phyloP scores from a whole-genome alignment of 2,329 filamentous ascomycete genomes.

The Curvularia sp. region DNA sequence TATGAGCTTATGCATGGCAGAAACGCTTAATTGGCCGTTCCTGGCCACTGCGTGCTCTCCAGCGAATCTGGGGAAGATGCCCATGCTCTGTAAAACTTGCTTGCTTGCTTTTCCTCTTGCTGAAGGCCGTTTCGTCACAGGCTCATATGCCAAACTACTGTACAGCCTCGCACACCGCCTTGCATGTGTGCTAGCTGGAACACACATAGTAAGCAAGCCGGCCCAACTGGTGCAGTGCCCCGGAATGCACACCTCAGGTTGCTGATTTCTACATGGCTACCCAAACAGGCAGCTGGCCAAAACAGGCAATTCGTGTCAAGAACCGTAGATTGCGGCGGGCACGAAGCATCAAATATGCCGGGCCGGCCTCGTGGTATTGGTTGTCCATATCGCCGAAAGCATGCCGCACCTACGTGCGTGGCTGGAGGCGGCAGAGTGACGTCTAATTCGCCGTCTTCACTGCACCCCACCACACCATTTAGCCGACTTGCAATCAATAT shows the following conservation, averaged over 20 bases:
- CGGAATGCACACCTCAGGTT: background rate
- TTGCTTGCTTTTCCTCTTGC: background rate
- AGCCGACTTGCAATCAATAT: background rate
- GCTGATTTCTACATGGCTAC: background rate
- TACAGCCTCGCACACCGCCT: background rate
- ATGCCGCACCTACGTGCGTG: constrained; percentile 16
- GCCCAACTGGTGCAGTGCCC: too few species aligned
- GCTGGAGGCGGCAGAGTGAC: constrained; percentile 6
- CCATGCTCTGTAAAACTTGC: background rate
- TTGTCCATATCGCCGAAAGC: constrained; percentile 6
- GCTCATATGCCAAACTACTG: background rate
- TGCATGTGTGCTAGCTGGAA: too few species aligned
- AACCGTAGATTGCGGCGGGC: constrained; percentile 23
- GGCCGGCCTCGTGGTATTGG: constrained; percentile 16
- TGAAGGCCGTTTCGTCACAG: background rate
- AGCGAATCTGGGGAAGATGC: background rate
- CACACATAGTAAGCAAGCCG: too few species aligned
- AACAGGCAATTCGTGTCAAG: constrained; percentile 11
- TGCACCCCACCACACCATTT: background rate
- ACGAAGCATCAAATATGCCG: constrained; percentile 19
- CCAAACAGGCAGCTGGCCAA: background rate
- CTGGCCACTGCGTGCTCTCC: constrained; percentile 4
- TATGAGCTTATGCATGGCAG: constrained; percentile 16
- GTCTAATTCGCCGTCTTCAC: background rate
- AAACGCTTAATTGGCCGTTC: constrained; percentile 29